Conservation (phyloP, 1,284 basidiomycete species). For the Naganishia cerealis region DNA sequence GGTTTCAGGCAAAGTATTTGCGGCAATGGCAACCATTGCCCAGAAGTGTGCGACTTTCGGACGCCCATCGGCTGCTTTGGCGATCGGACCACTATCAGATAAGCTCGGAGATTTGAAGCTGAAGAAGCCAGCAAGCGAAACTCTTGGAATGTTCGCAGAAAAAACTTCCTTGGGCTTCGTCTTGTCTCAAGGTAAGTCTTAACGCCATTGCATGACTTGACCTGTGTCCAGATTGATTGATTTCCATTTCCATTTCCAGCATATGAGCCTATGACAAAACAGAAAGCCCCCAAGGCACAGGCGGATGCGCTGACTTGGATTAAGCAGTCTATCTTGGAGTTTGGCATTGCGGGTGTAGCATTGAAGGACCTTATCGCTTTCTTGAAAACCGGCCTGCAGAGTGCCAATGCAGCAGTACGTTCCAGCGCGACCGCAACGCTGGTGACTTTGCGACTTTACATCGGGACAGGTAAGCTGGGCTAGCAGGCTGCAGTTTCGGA, state of each 20-base stretch:
- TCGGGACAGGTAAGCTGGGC: constrained; percentile 71
- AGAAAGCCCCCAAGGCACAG: constrained; percentile 95
- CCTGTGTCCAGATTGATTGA: neutral
- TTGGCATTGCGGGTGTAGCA: constrained; percentile 84
- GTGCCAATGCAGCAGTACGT: constrained; percentile 90
- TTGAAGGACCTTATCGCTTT: constrained; percentile 85
- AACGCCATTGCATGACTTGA: neutral
- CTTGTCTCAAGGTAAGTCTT: constrained; percentile 73
- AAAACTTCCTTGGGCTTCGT: constrained; percentile 94
- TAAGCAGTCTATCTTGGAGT: constrained; percentile 82
- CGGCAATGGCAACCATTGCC: constrained; percentile 71
- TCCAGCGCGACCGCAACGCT: constrained; percentile 92
- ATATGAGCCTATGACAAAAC: constrained; percentile 85
- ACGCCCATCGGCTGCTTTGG: constrained; percentile 78
- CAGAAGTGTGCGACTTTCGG: constrained; percentile 80
- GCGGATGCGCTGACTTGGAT: constrained; percentile 91
- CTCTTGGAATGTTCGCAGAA: constrained; percentile 78
- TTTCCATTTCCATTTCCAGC: constrained; percentile 57
- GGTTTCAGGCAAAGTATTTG: constrained; percentile 86
- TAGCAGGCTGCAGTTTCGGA: neutral
- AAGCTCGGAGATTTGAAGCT: constrained; percentile 96
- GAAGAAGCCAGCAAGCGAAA: constrained; percentile 94
- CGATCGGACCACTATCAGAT: constrained; percentile 81
- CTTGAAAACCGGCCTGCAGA: constrained; percentile 80
- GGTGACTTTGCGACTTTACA: constrained; percentile 87